Conservation (phyloP, 31 red algal species). For the Endocladia muricata region DNA sequence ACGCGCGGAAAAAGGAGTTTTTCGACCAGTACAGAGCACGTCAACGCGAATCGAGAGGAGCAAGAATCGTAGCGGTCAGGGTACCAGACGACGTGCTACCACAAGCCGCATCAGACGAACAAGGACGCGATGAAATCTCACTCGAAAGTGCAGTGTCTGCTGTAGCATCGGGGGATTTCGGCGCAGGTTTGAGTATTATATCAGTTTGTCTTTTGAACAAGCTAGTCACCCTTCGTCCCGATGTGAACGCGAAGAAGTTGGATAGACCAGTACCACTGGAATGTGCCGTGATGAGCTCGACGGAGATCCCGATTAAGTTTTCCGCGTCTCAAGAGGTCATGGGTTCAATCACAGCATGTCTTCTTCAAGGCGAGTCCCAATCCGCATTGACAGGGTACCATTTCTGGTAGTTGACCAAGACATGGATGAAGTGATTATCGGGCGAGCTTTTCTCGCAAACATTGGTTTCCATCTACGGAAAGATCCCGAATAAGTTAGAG, state of each 20-base stretch:
- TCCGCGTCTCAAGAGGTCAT: not conserved
- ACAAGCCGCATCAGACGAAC: not conserved
- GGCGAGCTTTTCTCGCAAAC: not conserved
- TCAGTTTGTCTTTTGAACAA: not conserved
- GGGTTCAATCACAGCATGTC: not conserved
- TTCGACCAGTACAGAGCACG: not conserved
- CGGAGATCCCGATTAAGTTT: not conserved
- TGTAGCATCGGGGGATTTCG: not conserved
- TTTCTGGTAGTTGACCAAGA: slow-evolving; percentile 2
- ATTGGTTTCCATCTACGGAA: not conserved
- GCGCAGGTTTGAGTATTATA: not conserved
- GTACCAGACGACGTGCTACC: not conserved
- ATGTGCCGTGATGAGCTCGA: not conserved
- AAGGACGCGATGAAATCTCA: not conserved
- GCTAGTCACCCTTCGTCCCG: not conserved
- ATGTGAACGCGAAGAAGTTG: not conserved
- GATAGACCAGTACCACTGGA: not conserved
- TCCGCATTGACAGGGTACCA: not conserved
- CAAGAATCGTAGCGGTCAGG: not conserved
- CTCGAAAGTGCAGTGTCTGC: not conserved
- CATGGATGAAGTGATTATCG: slow-evolving; percentile 8
- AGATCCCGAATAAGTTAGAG: not conserved
- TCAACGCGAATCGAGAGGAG: not conserved
- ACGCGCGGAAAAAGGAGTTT: not conserved
- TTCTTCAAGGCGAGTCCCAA: not conserved